These are phyloP conservation scores for Vitis rupestris DNA, from an alignment of 164 flowering plant species.

Conservation along the genomic window DNA sequence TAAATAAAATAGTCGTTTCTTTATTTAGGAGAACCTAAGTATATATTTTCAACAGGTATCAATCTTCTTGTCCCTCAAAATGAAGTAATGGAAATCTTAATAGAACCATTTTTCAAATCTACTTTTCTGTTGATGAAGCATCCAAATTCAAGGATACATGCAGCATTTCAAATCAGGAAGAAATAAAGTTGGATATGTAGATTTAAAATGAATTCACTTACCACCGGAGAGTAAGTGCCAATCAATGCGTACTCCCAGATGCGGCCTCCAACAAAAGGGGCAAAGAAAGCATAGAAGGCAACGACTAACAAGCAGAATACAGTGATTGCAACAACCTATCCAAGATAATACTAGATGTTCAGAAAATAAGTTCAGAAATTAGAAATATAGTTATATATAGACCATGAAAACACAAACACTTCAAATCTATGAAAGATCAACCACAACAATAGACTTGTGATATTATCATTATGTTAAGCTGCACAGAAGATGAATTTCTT, in stretches of 20 bases:
- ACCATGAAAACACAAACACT: not conserved
- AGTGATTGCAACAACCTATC: slow-evolving; percentile 91
- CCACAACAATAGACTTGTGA: not conserved
- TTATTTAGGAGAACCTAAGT: no score
- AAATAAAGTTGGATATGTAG: not conserved
- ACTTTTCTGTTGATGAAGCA: no score
- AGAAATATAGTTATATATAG: not conserved
- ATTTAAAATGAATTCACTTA: slow-evolving; percentile 33
- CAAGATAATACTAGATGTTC: slow-evolving; percentile 15
- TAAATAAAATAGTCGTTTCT: not conserved
- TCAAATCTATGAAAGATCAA: slow-evolving; percentile 3
- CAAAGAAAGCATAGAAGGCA: slow-evolving; percentile 96
- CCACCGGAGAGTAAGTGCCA: slow-evolving; percentile 80
- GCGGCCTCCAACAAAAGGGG: slow-evolving; percentile 90
- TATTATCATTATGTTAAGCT: not conserved
- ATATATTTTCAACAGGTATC: not conserved
- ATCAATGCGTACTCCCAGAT: slow-evolving; percentile 67
- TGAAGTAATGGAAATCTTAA: no score
- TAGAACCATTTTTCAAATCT: no score
- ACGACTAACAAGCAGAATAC: slow-evolving; percentile 86
- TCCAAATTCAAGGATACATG: no score
- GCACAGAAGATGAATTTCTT: not conserved
- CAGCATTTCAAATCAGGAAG: not conserved
- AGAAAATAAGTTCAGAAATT: not conserved
- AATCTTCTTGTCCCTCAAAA: no score